phyloP scores from a whole-genome alignment of 2,329 filamentous ascomycete genomes.

The Setomelanomma holmii region DNA sequence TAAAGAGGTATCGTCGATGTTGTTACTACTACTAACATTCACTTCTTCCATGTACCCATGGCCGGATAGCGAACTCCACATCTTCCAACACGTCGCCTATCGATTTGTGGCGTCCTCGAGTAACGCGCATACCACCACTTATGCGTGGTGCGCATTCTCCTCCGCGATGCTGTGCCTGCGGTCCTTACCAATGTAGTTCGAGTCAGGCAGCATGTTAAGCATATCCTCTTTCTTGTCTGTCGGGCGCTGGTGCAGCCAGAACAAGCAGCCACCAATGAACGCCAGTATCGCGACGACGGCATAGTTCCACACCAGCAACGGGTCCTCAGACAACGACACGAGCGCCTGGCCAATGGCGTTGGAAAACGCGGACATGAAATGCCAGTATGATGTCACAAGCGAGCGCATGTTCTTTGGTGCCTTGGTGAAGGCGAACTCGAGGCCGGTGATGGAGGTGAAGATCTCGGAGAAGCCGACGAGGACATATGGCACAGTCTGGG shows the following conservation, averaged over 20 bases:
- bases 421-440: slow-evolving; percentile 80
- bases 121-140: background rate
- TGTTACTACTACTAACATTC: too few relatives aligned
- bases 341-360: slow-evolving; percentile 75
- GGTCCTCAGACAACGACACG: slow-evolving; percentile 67
- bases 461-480: slow-evolving; percentile 65
- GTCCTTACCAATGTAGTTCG: slow-evolving; percentile 42
- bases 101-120: background rate
- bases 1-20: too few relatives aligned
- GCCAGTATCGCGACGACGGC: slow-evolving; percentile 67
- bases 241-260: slow-evolving; percentile 73
- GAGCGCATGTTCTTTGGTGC: slow-evolving; percentile 82
- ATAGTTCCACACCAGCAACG: slow-evolving; percentile 77
- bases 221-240: slow-evolving; percentile 72
- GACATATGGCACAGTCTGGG: slow-evolving; percentile 58
- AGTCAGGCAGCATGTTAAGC: slow-evolving; percentile 66
- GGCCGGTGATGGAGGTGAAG: slow-evolving; percentile 66
- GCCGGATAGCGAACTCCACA: background rate
- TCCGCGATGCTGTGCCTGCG: slow-evolving; percentile 34
- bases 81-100: background rate
- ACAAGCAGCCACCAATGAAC: slow-evolving; percentile 66
- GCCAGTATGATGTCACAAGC: slow-evolving; percentile 71
- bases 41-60: too few relatives aligned
- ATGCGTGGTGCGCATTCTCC: slow-evolving; percentile 21
- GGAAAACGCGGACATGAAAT: slow-evolving; percentile 75